Evolutionary conservation across 164 flowering plant species (phyloP).

Genomic region (Umbilicus rupestris): DNA sequence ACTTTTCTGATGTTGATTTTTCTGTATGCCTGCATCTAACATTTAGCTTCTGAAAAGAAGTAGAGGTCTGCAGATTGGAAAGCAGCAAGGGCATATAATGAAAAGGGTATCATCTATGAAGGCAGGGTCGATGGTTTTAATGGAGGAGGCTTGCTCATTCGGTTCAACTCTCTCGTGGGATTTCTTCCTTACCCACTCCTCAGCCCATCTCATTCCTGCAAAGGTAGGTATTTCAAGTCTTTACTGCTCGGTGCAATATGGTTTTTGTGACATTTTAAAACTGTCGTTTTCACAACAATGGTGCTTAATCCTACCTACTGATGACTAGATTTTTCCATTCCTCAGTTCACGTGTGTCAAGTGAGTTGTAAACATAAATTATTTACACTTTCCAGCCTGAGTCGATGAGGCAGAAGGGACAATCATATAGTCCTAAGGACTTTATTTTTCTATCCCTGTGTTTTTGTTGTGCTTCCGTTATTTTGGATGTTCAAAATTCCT

Average conservation of each 20-base stretch:
- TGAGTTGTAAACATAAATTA: neutral
- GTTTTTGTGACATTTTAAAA: too few species aligned
- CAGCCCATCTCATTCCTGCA: conserved; percentile 66
- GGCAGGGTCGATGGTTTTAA: conserved; percentile 70
- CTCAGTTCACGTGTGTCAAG: neutral
- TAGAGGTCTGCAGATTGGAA: conserved; percentile 93
- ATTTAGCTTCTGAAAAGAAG: conserved; percentile 51
- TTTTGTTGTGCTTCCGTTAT: neutral
- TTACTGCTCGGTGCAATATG: neutral
- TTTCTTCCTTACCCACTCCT: conserved; percentile 78
- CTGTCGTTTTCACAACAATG: too few species aligned
- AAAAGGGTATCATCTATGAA: conserved; percentile 46
- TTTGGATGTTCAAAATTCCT: neutral
- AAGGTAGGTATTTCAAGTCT: conserved; percentile 36
- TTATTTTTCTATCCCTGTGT: neutral
- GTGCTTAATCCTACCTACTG: too few species aligned
- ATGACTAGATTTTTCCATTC: neutral
- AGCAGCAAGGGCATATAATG: conserved; percentile 55
- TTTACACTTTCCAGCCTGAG: neutral
- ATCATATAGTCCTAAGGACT: neutral
- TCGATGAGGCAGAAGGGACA: neutral
- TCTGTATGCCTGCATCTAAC: conserved; percentile 25
- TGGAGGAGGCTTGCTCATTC: conserved; percentile 77
- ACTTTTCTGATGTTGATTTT: conserved; percentile 3
- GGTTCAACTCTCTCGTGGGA: conserved; percentile 68